Evolutionary conservation across 1,284 basidiomycete species (phyloP), one percentile per base, ranked within the genome.

Genomic region (Melampsora americana): DNA sequence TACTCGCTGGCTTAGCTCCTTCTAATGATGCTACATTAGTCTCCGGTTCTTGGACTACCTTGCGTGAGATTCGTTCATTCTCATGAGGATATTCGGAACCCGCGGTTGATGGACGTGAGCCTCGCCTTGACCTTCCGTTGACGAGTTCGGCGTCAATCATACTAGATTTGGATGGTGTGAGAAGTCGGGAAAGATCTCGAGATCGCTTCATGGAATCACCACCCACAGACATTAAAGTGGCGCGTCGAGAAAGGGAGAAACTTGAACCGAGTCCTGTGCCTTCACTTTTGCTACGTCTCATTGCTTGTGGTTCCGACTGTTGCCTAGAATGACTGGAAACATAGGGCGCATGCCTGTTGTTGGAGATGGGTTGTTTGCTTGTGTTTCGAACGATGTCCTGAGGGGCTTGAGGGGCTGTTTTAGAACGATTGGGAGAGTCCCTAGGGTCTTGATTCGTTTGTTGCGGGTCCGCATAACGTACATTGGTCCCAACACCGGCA

Each of bases 1-100:
- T 90, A 46, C 77, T 39, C 30, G 61, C 61, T 9, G 28, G 28
- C 61, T 62, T 62, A 2, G 26, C 26, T 20, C 61, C 26, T 7
- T 62, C 61, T 30, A 62, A 35, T n/a, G 28, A 39, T 14, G 32
- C 61, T 26, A 32, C 32, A 30, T 30, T 39, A 30, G 20, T 62
- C 14, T 62, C 28, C n/a, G 32, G n/a, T 62, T 62, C 61, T 62
- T 30, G 11, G 61, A 62, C 32, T 32, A 35, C 11, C 18, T 32
- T 32, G 61, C 30, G 30, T 30, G 61, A 5, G 5, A 20, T 9
- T 28, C 32, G 18, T 5, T 35, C 32, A 30, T 62, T 20, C 32
- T 62, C 32, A 62, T 32, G 20, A 3, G 61, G 26, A 39, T 30
- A 32, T 20, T 39, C 30, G 26, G 61, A 30, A n/a, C 61, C 26